A percentile compares a stretch with the other conserved stretches of the same genome.
Evolutionary conservation across 441 rosid genomes (phyloP).

Genomic region (Raphanus hybrid): DNA sequence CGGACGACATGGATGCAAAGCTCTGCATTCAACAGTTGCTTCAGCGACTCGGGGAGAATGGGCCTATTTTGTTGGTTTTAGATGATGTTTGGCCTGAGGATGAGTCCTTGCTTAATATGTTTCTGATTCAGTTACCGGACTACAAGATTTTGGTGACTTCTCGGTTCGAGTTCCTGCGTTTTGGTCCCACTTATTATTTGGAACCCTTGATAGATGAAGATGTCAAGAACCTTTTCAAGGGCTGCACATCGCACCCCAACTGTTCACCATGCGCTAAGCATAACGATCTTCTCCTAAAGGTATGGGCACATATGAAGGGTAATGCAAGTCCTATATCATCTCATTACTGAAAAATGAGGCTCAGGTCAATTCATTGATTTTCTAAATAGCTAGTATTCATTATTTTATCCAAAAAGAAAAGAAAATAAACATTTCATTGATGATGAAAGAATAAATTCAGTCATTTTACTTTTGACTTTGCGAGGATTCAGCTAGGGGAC

Average conservation of each 20-base stretch:
- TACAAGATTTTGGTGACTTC: constrained; percentile 3
- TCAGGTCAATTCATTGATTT: neutral
- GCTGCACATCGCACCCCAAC: neutral
- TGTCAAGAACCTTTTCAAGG: neutral
- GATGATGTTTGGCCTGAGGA: neutral
- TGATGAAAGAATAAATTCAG: neutral
- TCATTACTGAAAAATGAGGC: neutral
- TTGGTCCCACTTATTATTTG: neutral
- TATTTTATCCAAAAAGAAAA: neutral
- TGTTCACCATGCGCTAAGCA: neutral
- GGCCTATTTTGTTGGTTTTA: neutral
- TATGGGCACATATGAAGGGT: neutral
- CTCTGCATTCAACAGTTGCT: neutral
- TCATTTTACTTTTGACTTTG: neutral
- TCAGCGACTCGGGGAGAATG: neutral
- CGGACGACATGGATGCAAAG: neutral
- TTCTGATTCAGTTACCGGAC: neutral
- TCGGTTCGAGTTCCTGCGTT: neutral
- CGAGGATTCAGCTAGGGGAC: constrained; percentile 1
- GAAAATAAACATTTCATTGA: neutral
- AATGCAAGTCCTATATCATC: neutral
- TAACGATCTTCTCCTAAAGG: neutral
- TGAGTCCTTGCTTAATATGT: neutral
- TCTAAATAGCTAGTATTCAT: neutral
- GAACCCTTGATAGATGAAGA: neutral